These are phyloP conservation scores for Dalechampia spathulata DNA, from an alignment of 441 rosid genomes.

Conservation along the genomic window DNA sequence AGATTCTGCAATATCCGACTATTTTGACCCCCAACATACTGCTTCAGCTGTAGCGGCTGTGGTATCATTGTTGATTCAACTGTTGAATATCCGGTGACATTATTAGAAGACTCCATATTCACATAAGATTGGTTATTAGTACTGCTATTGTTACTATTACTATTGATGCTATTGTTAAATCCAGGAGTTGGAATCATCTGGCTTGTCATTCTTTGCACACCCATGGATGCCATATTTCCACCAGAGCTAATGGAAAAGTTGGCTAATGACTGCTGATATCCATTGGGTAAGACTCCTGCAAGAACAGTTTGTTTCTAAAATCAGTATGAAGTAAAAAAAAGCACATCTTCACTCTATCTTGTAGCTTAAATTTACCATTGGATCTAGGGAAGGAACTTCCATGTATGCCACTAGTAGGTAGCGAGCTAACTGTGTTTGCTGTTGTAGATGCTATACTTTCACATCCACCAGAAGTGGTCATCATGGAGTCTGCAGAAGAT, in stretches of 20 bases:
- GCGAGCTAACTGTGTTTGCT: slow-evolving; percentile 48
- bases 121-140: slow-evolving; percentile 32
- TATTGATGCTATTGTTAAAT: slow-evolving; percentile 43
- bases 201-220: slow-evolving; percentile 57
- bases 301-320: too few relatives aligned
- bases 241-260: slow-evolving; percentile 68
- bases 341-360: background rate
- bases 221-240: slow-evolving; percentile 71
- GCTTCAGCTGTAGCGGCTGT: slow-evolving; percentile 74
- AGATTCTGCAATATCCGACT: slow-evolving; percentile 72
- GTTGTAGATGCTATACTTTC: slow-evolving; percentile 44
- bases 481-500: slow-evolving; percentile 59
- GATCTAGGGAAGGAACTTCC: slow-evolving; percentile 49
- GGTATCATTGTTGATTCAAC: slow-evolving; percentile 58
- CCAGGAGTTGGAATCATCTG: slow-evolving; percentile 99
- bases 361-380: slow-evolving; percentile 31
- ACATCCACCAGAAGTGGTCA: slow-evolving; percentile 46
- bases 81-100: slow-evolving; percentile 57
- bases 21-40: slow-evolving; percentile 60
- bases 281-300: slow-evolving; percentile 71
- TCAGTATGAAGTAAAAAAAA: too few relatives aligned
- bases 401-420: slow-evolving; percentile 50
- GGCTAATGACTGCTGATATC: slow-evolving; percentile 73
- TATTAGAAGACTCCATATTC: slow-evolving; percentile 62
- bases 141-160: slow-evolving; percentile 58